Conservation (phyloP, 2,329 filamentous ascomycete genomes). For the Colletotrichum australisinense region DNA sequence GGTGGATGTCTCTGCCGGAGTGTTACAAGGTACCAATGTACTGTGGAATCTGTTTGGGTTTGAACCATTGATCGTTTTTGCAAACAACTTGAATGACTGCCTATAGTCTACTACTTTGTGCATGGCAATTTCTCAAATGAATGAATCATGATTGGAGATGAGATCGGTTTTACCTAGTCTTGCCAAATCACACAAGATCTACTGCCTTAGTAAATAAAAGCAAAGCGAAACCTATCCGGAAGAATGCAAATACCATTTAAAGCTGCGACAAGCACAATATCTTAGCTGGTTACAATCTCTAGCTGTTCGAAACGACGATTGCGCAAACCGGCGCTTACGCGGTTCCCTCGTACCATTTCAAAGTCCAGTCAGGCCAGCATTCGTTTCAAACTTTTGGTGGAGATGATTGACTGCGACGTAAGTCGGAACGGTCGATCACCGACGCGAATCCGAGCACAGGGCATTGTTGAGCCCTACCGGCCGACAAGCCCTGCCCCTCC, state of each 20-base stretch:
- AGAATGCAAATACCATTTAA: neutral
- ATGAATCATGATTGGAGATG: too few relatives aligned
- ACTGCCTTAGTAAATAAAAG: neutral
- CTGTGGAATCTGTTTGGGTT: too few relatives aligned
- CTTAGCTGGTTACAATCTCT: neutral
- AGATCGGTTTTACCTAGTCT: too few relatives aligned
- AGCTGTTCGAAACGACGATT: neutral
- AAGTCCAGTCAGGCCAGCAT: neutral
- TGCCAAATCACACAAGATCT: too few relatives aligned
- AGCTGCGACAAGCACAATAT: neutral
- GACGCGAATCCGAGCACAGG: neutral
- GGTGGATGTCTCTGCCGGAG: too few relatives aligned
- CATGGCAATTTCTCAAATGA: too few relatives aligned
- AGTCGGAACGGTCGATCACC: neutral
- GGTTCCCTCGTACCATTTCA: neutral
- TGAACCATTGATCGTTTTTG: too few relatives aligned
- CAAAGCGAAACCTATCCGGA: neutral
- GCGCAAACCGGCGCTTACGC: neutral
- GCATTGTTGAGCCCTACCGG: neutral
- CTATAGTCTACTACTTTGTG: too few relatives aligned
- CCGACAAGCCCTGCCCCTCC: conserved; percentile 1
- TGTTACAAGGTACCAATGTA: too few relatives aligned
- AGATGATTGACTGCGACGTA: neutral
- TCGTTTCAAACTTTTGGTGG: conserved; percentile 6
- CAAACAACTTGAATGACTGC: too few relatives aligned